phyloP scores from a whole-genome alignment of 805 yeast genomes.

The Yamadazyma laniorum region DNA sequence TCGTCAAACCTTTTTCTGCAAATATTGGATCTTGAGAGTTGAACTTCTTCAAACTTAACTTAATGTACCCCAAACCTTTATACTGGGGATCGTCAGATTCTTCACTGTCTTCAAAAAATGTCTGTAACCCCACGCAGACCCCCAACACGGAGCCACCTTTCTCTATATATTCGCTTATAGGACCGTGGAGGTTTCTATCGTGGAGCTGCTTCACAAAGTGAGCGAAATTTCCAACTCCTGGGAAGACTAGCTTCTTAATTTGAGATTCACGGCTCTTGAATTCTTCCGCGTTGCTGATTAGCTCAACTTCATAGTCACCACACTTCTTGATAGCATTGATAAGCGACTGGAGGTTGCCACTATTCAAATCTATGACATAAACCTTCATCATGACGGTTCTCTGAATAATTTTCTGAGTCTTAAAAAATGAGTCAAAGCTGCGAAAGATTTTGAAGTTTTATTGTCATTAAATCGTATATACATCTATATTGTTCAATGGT shows the following conservation, averaged over 20 bases:
- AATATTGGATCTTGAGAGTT: slow-evolving; percentile 34
- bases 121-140: slow-evolving; percentile 93
- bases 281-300: slow-evolving; percentile 59
- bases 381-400: slow-evolving; percentile 20
- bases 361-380: slow-evolving; percentile 87
- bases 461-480: slow-evolving; percentile 1
- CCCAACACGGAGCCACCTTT: slow-evolving; percentile 93
- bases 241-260: slow-evolving; percentile 67
- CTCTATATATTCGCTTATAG: slow-evolving; percentile 61
- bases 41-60: slow-evolving; percentile 55
- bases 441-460: slow-evolving; percentile 2
- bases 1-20: slow-evolving; percentile 35
- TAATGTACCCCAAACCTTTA: slow-evolving; percentile 54
- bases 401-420: slow-evolving; percentile 15
- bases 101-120: slow-evolving; percentile 71
- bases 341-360: slow-evolving; percentile 90
- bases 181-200: slow-evolving; percentile 60
- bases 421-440: slow-evolving; percentile 10
- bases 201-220: slow-evolving; percentile 78
- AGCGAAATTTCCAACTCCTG: slow-evolving; percentile 98
- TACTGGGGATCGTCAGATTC: slow-evolving; percentile 64
- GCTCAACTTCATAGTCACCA: slow-evolving; percentile 62
- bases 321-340: slow-evolving; percentile 78
- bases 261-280: slow-evolving; percentile 38
- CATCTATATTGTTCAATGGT: no score